Base-by-base conservation (phyloP, 1,284 basidiomycete species). In the Cutaneotrichosporon cavernicola region DNA sequence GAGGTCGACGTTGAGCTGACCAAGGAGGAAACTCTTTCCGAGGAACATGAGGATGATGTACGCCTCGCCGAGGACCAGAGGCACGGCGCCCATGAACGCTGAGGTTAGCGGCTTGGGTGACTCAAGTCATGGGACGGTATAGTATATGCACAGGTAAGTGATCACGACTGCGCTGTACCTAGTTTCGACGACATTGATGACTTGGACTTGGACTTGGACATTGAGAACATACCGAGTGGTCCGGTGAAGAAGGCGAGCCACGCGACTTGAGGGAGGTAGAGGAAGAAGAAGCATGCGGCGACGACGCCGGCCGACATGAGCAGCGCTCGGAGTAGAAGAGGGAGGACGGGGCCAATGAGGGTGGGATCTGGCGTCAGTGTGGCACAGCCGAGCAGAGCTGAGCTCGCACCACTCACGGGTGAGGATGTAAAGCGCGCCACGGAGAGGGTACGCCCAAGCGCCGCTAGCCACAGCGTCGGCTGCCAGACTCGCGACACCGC, bases 221-320 rank as follows among this genome's bases (percentile, higher is more conserved):
- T 46, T 16, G 18, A 36, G 6, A 32, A 64, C 76, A 59, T 47
- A 78, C 80, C 80, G 31, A 89, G 77, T 2, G 88, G 87, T 0
- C 88, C 88, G 0, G 85, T 85, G 69, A 89, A 83, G 56, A 88
- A 65, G 1, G 86, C 84, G 46, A 89, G 85, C 62, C 89, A 78
- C 34, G 86, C 87, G 46, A 87, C 85, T 75, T 89, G 88, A 1
- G 88, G 89, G 16, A 89, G 73, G 76, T 88, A 90, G 49, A 87
- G 86, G 77, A 89, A 85, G 70, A 85, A 76, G 74, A 87, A 87
- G 70, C 89, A 80, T 21, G 76, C 80, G 18, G 73, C 76, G 62
- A 88, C 81, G 34, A 80, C 74, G 11, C 64, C 77, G 30, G 82
- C 77, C 10, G 74, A 76, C 56, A 81, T 64, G n/a, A 72, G 58